Conservation (phyloP, 169 alveolate genomes). For the Cytauxzoon felis region DNA sequence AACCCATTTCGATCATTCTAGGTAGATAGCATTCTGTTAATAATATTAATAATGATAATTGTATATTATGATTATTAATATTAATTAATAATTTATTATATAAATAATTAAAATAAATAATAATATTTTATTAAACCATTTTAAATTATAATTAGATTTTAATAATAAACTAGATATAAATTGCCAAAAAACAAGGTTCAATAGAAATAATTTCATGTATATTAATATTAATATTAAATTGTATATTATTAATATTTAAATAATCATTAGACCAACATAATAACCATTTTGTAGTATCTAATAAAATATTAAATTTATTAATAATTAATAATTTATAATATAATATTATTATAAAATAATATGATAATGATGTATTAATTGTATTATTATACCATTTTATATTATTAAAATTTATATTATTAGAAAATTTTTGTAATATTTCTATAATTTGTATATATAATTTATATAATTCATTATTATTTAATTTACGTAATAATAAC, state of each 20-base stretch:
- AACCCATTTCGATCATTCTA: slow-evolving; percentile 1
- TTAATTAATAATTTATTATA: neutral
- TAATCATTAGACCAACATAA: slow-evolving; percentile 47
- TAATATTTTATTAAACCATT: neutral
- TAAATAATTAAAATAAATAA: neutral
- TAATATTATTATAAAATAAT: neutral
- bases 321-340: slow-evolving; percentile 10
- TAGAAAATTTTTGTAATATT: neutral
- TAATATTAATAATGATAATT: slow-evolving; percentile 5
- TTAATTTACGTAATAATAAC: neutral
- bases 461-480: slow-evolving; percentile 2
- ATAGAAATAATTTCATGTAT: slow-evolving; percentile 18
- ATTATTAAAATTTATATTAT: neutral
- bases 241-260: slow-evolving; percentile 7
- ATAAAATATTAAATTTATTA: slow-evolving; percentile 7
- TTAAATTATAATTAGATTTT: neutral
- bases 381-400: slow-evolving; percentile 4
- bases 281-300: slow-evolving; percentile 29
- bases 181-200: slow-evolving; percentile 43
- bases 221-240: slow-evolving; percentile 3
- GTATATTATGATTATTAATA: neutral
- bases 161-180: neutral
- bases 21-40: slow-evolving; percentile 37
- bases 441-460: neutral
- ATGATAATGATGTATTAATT: slow-evolving; percentile 7